These are phyloP conservation scores for Jacaranda copaia DNA, from an alignment of 257 asterid genomes.

Conservation along the genomic window DNA sequence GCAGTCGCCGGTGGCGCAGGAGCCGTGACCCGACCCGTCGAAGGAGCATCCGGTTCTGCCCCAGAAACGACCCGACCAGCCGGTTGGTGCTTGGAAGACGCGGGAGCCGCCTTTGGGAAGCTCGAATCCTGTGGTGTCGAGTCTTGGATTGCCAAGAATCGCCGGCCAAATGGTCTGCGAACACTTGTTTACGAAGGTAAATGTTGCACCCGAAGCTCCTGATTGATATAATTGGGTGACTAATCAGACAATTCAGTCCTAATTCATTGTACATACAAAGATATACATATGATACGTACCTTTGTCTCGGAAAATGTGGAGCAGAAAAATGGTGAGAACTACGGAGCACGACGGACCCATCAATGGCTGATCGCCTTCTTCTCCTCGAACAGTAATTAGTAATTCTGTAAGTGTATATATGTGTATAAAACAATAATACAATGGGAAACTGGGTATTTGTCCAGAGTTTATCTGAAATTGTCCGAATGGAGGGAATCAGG, in stretches of 20 bases:
- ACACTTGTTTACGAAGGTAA: constrained; percentile 63
- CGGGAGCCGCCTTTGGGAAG: constrained; percentile 52
- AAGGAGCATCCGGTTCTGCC: constrained; percentile 62
- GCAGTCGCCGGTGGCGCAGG: constrained; percentile 64
- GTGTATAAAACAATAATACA: too few species aligned
- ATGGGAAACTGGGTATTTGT: too few species aligned
- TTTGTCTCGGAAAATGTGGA: constrained; percentile 32
- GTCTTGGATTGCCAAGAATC: constrained; percentile 49
- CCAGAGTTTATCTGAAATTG: too few species aligned
- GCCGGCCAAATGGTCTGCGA: constrained; percentile 72
- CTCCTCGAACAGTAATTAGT: background rate
- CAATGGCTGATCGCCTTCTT: background rate
- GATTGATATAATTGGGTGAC: background rate
- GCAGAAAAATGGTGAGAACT: constrained; percentile 24
- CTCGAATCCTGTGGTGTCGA: constrained; percentile 63
- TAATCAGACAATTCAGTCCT: background rate
- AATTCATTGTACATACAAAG: background rate
- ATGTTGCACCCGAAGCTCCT: constrained; percentile 44
- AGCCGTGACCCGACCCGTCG: constrained; percentile 47
- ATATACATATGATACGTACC: too few species aligned
- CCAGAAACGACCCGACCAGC: constrained; percentile 77
- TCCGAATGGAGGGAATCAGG: too few species aligned
- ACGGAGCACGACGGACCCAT: background rate
- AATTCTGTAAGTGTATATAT: too few species aligned
- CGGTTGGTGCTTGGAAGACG: constrained; percentile 57